A percentile compares a stretch with the other conserved stretches of the same genome.
Evolutionary conservation across 1,284 basidiomycete genomes (phyloP).

Genomic region (Rhodotorula sp.): DNA sequence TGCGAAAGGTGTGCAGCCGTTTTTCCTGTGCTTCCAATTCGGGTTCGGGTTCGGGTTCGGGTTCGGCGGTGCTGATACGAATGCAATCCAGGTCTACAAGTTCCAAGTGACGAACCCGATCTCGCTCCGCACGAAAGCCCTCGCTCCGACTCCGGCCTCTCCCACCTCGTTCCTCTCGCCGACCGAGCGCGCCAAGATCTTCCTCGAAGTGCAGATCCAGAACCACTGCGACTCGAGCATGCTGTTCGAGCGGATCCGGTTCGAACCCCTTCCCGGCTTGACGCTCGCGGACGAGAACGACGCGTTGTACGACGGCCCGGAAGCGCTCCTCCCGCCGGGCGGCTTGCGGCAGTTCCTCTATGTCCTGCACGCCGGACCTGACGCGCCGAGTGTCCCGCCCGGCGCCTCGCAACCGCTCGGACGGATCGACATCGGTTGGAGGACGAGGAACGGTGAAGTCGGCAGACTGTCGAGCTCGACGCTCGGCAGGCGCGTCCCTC

Average conservation of each 20-base stretch:
- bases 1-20: conserved; percentile 41
- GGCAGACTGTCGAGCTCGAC: conserved; percentile 39
- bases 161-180: conserved; percentile 35
- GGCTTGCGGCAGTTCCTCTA: conserved; percentile 46
- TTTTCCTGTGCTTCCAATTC: no score
- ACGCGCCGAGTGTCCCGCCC: not conserved
- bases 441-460: conserved; percentile 42
- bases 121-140: conserved; percentile 47
- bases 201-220: conserved; percentile 47
- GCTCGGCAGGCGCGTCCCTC: conserved; percentile 32
- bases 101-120: conserved; percentile 43
- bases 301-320: not conserved
- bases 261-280: conserved; percentile 37
- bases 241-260: conserved; percentile 38
- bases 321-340: conserved; percentile 38
- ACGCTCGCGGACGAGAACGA: conserved; percentile 23
- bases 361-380: conserved; percentile 13
- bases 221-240: conserved; percentile 41
- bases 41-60: no score
- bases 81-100: conserved; percentile 33
- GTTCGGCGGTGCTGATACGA: not conserved
- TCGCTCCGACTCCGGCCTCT: conserved; percentile 35
- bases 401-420: conserved; percentile 17
- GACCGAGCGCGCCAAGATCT: conserved; percentile 34
- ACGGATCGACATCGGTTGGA: conserved; percentile 44